phyloP scores from a whole-genome alignment of 768 basidiomycete genomes.

The Serendipita sp. region DNA sequence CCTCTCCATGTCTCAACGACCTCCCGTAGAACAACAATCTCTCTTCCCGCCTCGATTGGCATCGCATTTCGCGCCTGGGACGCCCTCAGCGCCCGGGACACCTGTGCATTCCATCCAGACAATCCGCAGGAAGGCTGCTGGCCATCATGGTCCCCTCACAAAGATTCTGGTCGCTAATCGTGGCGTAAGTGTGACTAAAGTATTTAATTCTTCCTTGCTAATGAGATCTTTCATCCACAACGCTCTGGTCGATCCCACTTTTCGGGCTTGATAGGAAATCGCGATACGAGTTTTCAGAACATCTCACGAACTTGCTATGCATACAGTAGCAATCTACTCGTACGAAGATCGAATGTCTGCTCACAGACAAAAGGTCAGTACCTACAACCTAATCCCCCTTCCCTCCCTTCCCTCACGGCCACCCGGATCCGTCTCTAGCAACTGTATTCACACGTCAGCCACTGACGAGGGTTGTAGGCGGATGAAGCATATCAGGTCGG shows the following conservation, averaged over 20 bases:
- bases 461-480: constrained; percentile 34
- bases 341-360: constrained; percentile 92
- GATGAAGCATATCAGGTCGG: constrained; percentile 99
- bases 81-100: constrained; percentile 66
- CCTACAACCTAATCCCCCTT: neutral
- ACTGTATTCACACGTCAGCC: neutral
- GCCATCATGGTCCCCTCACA: constrained; percentile 77
- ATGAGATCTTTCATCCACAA: constrained; percentile 3
- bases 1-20: neutral
- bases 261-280: constrained; percentile 53
- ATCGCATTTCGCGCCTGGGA: constrained; percentile 43
- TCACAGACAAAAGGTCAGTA: constrained; percentile 85
- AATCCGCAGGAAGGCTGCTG: constrained; percentile 79
- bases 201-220: constrained; percentile 2
- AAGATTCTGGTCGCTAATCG: constrained; percentile 89
- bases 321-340: constrained; percentile 97
- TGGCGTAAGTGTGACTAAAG: constrained; percentile 41
- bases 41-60: constrained; percentile 63
- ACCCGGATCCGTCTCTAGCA: neutral
- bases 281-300: constrained; percentile 97
- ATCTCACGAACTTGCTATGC: constrained; percentile 97
- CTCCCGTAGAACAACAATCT: neutral
- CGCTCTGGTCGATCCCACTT: constrained; percentile 10
- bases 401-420: no score
- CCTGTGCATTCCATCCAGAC: constrained; percentile 83